Evolutionary conservation across 192 early-diverging fungal genomes (phyloP).

Genomic region (Backusella westeae): DNA sequence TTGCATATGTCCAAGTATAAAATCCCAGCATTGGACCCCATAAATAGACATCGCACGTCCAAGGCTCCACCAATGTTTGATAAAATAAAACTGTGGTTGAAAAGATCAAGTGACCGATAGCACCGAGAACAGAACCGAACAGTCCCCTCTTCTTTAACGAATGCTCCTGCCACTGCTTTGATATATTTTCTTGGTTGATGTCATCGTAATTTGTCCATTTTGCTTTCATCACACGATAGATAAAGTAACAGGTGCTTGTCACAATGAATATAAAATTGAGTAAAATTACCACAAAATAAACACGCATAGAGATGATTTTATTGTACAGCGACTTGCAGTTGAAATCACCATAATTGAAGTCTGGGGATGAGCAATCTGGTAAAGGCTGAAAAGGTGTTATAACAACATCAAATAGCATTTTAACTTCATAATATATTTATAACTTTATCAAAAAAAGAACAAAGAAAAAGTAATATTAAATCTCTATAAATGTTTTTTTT

Average conservation of each 20-base stretch:
- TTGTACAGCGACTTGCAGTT: not conserved
- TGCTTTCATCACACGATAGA: not conserved
- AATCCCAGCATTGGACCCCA: constrained; percentile 9
- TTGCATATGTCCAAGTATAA: constrained; percentile 15
- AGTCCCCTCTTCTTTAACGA: constrained; percentile 13
- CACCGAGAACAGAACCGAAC: constrained; percentile 9
- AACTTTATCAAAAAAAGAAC: not conserved
- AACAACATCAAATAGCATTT: not conserved
- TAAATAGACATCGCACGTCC: constrained; percentile 7
- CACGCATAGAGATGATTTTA: not conserved
- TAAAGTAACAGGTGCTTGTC: not conserved
- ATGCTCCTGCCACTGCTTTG: not conserved
- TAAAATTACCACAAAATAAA: not conserved
- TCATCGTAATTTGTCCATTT: not conserved
- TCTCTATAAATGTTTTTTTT: not conserved
- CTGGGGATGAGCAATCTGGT: not conserved
- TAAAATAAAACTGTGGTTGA: not conserved
- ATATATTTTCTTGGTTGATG: not conserved
- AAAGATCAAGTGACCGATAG: constrained; percentile 15
- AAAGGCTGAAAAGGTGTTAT: not conserved
- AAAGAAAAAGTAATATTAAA: not conserved
- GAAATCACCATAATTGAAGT: not conserved
- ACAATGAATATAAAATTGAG: constrained; percentile 18
- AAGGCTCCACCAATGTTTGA: not conserved
- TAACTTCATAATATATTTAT: not conserved